Percentiles rank a stretch among this genome's conserved stretches.
Conservation (phyloP, 2,329 filamentous ascomycete species). For the Pestalotiopsis sp. region DNA sequence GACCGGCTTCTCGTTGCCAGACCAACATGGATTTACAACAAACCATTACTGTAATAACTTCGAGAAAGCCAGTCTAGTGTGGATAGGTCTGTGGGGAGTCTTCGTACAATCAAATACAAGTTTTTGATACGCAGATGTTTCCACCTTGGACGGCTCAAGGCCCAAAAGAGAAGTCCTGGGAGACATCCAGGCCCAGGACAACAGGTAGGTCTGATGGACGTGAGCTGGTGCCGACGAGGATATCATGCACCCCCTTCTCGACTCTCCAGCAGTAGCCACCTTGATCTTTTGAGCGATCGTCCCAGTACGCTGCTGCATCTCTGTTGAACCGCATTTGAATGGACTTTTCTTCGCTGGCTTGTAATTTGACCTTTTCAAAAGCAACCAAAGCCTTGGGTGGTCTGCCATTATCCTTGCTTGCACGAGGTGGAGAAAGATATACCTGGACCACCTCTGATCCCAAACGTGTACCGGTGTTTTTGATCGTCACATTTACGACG, state of each 20-base stretch:
- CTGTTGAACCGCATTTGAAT: background rate
- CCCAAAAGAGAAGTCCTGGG: background rate
- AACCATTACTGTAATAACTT: too few relatives aligned
- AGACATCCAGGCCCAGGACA: background rate
- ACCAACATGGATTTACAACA: too few relatives aligned
- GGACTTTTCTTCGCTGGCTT: background rate
- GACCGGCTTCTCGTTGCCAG: too few relatives aligned
- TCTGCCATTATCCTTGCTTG: background rate
- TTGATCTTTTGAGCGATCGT: background rate
- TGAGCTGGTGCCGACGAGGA: background rate
- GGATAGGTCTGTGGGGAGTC: too few relatives aligned
- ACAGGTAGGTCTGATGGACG: background rate
- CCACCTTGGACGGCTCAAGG: background rate
- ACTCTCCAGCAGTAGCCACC: constrained; percentile 7
- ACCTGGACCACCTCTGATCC: background rate
- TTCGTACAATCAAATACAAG: too few relatives aligned
- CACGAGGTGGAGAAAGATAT: background rate
- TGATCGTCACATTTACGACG: background rate
- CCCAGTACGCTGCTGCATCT: constrained; percentile 2
- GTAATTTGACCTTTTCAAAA: constrained; percentile 3
- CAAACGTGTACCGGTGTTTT: background rate
- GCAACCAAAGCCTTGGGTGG: constrained; percentile 1
- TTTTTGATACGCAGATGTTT: too few relatives aligned
- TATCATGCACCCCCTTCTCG: background rate
- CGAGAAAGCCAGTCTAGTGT: too few relatives aligned